A percentile compares a stretch with the other conserved stretches of the same genome.
Evolutionary conservation across 331 rosid genomes (phyloP).

Genomic region (Malus hybrid): DNA sequence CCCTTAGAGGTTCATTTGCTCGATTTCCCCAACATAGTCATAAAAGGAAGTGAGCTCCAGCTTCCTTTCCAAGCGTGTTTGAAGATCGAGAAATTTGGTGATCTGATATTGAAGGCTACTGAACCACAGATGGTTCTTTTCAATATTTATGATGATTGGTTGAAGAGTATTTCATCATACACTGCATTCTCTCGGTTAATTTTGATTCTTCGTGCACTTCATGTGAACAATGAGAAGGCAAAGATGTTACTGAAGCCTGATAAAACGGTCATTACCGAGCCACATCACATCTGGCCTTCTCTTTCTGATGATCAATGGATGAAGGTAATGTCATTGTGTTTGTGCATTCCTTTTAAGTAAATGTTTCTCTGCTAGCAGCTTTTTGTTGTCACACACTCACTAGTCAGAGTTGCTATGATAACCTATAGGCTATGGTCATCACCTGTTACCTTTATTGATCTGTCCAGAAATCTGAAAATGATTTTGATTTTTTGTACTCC

Average conservation of each 20-base stretch:
- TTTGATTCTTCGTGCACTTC: slow-evolving; percentile 88
- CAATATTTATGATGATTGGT: slow-evolving; percentile 97
- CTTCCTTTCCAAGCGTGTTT: slow-evolving; percentile 97
- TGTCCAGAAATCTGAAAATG: background rate
- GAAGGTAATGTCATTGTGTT: slow-evolving; percentile 47
- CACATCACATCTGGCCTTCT: slow-evolving; percentile 99
- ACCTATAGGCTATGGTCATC: background rate
- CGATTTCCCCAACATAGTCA: slow-evolving; percentile 93
- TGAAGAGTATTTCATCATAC: slow-evolving; percentile 93
- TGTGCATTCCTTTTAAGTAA: background rate
- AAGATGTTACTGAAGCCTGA: slow-evolving; percentile 97
- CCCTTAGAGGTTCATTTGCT: slow-evolving; percentile 93
- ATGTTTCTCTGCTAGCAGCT: background rate
- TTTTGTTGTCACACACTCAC: background rate
- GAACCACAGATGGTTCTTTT: slow-evolving; percentile 99
- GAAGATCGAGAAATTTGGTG: slow-evolving; percentile 98
- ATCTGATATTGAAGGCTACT: slow-evolving; percentile 87
- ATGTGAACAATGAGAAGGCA: slow-evolving; percentile 95
- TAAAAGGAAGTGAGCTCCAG: slow-evolving; percentile 97
- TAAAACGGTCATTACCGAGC: slow-evolving; percentile 80
- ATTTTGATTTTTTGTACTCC: background rate
- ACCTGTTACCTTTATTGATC: background rate
- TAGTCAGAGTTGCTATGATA: background rate
- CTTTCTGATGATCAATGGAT: slow-evolving; percentile 96
- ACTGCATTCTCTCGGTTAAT: slow-evolving; percentile 97